Base-by-base conservation (phyloP, 2,329 filamentous ascomycete genomes). In the Cryphonectria carpinicola region DNA sequence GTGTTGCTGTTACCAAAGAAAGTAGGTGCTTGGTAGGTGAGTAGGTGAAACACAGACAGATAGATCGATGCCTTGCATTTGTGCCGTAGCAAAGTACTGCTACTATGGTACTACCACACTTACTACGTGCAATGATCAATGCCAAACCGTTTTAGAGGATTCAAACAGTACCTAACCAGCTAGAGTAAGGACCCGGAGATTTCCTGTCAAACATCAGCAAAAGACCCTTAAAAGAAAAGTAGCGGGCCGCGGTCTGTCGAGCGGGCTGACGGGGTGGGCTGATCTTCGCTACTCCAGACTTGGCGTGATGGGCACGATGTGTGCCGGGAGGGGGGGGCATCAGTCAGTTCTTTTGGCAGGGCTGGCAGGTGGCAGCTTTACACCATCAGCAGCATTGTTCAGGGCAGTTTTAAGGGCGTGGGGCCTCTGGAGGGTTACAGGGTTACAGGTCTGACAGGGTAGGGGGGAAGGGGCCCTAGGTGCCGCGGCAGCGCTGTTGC, bases 231-330 rank as follows among this genome's bases (percentile, higher is more conserved):
- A 58, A 19, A 7, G 28, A 66, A 7, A 39, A 54, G 64, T 49
- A 54, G 46, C 6, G 64, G 37, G 43, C 25, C 43, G 35, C 43
- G 62, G 62, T 28, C 39, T 64, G 46, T 37, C 32, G 64, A 39
- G 19, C 52, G 64, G 43, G 37, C 65, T 46, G 54, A 67, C 58
- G 35, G 58, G 35, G 63, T 54, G 46, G 65, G 43, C 58, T 66
- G 64, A 58, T 58, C 54, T 32, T 32, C 25, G 54, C 54, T 58
- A 58, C 54, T 58, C 54, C 54, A 58, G 54, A 58, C 54, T 28
- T 32, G 54, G 28, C 54, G 54, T 56, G 52, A 56, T 32, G 28
- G 52, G 52, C 25, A 32, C 28, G 28, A 32, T 32, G 7, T 17
- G 52, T 25, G n/a, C 25, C 11, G 4, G 52, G n/a, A 25, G 17